phyloP scores from a whole-genome alignment of 2,329 filamentous ascomycete genomes.

The Microsporum ferrugineum region DNA sequence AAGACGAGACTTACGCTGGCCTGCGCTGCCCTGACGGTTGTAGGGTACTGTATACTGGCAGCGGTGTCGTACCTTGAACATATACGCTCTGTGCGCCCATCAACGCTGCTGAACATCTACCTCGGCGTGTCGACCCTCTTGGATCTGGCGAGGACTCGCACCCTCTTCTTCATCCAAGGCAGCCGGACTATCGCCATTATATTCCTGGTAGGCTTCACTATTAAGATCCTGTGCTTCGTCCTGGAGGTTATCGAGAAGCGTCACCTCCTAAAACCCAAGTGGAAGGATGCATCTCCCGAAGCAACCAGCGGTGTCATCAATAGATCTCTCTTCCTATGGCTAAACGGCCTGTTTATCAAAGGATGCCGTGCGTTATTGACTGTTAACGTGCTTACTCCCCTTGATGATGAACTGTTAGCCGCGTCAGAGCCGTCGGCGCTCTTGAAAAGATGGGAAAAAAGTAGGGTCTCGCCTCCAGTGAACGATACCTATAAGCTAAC shows the following conservation, averaged over 20 bases:
- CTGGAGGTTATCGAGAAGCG: not conserved
- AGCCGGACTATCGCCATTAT: not conserved
- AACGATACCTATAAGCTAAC: not conserved
- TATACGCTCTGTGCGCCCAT: slow-evolving; percentile 29
- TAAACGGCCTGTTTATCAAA: not conserved
- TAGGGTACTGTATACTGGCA: slow-evolving; percentile 1
- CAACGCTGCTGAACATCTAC: slow-evolving; percentile 31
- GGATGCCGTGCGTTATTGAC: not conserved
- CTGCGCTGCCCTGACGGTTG: not conserved
- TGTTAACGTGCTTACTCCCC: not conserved
- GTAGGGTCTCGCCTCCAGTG: not conserved
- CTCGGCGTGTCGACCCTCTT: slow-evolving; percentile 32
- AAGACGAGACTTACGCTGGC: not conserved
- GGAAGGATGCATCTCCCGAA: slow-evolving; percentile 3
- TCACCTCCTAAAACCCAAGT: not conserved
- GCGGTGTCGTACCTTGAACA: slow-evolving; percentile 24
- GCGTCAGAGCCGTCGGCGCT: not conserved
- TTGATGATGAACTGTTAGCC: not conserved
- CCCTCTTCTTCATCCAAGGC: slow-evolving; percentile 8
- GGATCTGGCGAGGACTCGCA: slow-evolving; percentile 31
- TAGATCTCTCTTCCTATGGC: not conserved
- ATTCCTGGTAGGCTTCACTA: not conserved
- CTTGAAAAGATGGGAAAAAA: not conserved
- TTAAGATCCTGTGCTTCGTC: not conserved
- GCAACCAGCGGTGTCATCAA: not conserved